Evolutionary conservation across 768 basidiomycete species (phyloP).

Genomic region (Suillus ampliporus): DNA sequence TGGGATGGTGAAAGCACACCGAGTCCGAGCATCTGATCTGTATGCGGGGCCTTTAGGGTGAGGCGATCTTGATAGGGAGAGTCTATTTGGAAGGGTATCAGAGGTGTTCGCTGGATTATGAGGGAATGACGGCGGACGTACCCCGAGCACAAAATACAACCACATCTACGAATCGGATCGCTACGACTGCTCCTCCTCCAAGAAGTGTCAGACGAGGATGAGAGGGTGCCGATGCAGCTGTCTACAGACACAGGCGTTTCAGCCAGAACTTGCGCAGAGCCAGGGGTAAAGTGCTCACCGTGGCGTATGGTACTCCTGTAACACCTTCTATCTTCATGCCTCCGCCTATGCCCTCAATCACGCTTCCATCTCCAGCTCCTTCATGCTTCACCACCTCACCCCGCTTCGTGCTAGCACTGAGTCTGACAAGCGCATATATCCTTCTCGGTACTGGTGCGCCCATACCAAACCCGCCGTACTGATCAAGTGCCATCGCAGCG

Average conservation of each 20-base stretch:
- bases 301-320: slow-evolving; percentile 74
- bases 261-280: slow-evolving; percentile 4
- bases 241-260: slow-evolving; percentile 43
- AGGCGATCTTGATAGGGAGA: slow-evolving; percentile 75
- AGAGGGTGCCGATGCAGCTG: slow-evolving; percentile 68
- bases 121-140: slow-evolving; percentile 28
- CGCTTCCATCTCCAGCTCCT: slow-evolving; percentile 21
- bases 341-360: slow-evolving; percentile 31
- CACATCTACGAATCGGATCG: slow-evolving; percentile 78
- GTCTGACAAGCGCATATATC: slow-evolving; percentile 64
- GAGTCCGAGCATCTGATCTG: slow-evolving; percentile 73
- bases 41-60: slow-evolving; percentile 65
- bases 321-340: slow-evolving; percentile 53
- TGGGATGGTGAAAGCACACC: slow-evolving; percentile 47
- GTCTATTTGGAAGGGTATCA: slow-evolving; percentile 43
- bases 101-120: slow-evolving; percentile 4
- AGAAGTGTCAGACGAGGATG: slow-evolving; percentile 72
- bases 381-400: slow-evolving; percentile 33
- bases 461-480: slow-evolving; percentile 42
- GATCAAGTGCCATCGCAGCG: slow-evolving; percentile 39
- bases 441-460: slow-evolving; percentile 53
- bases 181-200: slow-evolving; percentile 60
- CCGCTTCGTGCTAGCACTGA: slow-evolving; percentile 35
- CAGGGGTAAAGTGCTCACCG: slow-evolving; percentile 43
- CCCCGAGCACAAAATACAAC: slow-evolving; percentile 74